Base-by-base conservation (phyloP, 371 early-diverging fungal genomes). In the Rhizopus arrhizus region DNA sequence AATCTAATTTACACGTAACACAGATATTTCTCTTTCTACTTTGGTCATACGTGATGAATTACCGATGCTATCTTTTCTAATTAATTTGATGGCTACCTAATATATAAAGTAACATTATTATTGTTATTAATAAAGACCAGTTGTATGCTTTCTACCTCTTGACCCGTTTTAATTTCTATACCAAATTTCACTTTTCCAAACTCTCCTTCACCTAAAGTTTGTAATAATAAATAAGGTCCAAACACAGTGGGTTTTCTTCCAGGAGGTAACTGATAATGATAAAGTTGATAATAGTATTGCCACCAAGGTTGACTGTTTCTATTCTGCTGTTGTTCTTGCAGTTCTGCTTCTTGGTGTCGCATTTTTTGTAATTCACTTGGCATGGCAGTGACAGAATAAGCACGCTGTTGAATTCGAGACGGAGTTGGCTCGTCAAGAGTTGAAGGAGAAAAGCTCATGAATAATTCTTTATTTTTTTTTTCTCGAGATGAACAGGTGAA, bases 101-200 rank as follows among this genome's bases (percentile, higher is more conserved):
- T 49, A 43, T 36, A 36, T 36, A 36, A 36, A 9, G 1, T 36
- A 11, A 36, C 2, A 11, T 36, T 36, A 36, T 36, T 11, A 11
- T 36, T 36, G 36, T 22, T 22, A 22, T 2, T 22, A 22, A n/a
- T n/a, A n/a, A n/a, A 22, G 22, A 22, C 22, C 1, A 22, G 22
- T 22, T 22, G 22, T 22, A 22, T 6, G 2, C 11, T 43, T 5
- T 13, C 13, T 84, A 95, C 99, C 86, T 95, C 96, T 65, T 91
- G 91, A n/a, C 95, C 93, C 16, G 93, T 91, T 48, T 94, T 81
- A 55, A 89, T 88, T 77, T 97, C 93, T 62, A 95, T 86, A n/a
- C 95, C 99, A 29, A 97, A 86, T 70, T 98, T 98, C 64, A 99
- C 99, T 74, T 97, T 96, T 54, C 96, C 97, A 78, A 97, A 98